A percentile compares a stretch with the other conserved stretches of the same genome.
Evolutionary conservation across 2,329 filamentous ascomycete genomes (phyloP).

Genomic region (Elsinoe australis): DNA sequence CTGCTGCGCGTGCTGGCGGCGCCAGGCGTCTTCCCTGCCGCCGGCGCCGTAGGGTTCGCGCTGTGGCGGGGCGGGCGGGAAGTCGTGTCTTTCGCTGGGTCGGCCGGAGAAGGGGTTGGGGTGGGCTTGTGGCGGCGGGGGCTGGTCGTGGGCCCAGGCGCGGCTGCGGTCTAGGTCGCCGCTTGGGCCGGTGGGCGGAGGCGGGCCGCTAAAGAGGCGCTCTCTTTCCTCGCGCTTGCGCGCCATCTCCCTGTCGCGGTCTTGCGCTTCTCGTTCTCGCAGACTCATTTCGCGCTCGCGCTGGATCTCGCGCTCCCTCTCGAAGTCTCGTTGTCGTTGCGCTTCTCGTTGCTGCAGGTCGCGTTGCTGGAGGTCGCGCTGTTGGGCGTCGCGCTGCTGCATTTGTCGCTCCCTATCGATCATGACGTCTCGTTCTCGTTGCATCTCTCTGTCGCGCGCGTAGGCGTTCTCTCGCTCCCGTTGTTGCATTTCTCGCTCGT

Average conservation of each 20-base stretch:
- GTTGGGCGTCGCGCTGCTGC: too few relatives aligned
- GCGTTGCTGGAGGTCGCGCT: too few relatives aligned
- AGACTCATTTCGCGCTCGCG: constrained; percentile 14
- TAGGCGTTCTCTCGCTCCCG: constrained; percentile 17
- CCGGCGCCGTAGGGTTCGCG: not conserved
- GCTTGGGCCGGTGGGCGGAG: too few relatives aligned
- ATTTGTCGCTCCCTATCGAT: too few relatives aligned
- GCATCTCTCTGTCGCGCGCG: not conserved
- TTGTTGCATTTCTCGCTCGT: constrained; percentile 20
- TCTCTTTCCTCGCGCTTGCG: not conserved
- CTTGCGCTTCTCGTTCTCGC: constrained; percentile 6
- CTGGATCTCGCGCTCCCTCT: constrained; percentile 6
- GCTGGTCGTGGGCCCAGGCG: too few relatives aligned
- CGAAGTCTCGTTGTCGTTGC: constrained; percentile 6
- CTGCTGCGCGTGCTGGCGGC: not conserved
- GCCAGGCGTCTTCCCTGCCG: constrained; percentile 5
- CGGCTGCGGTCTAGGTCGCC: too few relatives aligned
- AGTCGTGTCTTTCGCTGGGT: not conserved
- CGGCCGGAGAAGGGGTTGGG: not conserved
- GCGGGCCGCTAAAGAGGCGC: too few relatives aligned
- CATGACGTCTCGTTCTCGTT: constrained; percentile 14
- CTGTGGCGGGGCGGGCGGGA: not conserved
- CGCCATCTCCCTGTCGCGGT: not conserved
- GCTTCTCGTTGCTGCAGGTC: not conserved
- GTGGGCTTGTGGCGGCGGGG: not conserved